phyloP scores from a whole-genome alignment of 164 flowering plant species.

The Piper betle region DNA sequence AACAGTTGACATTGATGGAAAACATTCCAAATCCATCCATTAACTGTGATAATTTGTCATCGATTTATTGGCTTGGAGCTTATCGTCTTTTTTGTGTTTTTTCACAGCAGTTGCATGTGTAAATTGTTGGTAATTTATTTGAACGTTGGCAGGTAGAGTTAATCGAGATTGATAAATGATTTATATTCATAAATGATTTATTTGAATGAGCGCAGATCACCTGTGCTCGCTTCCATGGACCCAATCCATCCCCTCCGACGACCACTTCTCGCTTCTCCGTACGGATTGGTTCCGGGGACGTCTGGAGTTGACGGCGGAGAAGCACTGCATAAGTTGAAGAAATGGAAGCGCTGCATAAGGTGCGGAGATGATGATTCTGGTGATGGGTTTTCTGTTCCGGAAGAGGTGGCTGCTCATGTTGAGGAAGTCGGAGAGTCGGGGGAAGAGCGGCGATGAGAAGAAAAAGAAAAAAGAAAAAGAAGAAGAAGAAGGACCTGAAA shows the following conservation, averaged over 20 bases:
- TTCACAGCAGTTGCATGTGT: no score
- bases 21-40: no score
- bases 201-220: constrained; percentile 17
- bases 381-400: constrained; percentile 2
- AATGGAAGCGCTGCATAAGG: constrained; percentile 12
- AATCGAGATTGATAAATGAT: no score
- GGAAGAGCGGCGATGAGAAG: constrained; percentile 24
- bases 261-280: constrained; percentile 31
- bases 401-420: constrained; percentile 3
- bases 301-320: constrained; percentile 12
- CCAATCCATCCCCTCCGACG: constrained; percentile 34
- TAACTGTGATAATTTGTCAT: no score
- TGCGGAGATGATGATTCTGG: constrained; percentile 6
- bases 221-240: constrained; percentile 50
- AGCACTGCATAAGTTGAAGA: constrained; percentile 9
- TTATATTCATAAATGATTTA: no score
- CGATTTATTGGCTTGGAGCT: no score
- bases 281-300: constrained; percentile 21
- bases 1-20: no score
- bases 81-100: no score
- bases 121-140: no score
- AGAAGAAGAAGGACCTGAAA: constrained; percentile 12
- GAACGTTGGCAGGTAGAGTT: no score
- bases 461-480: constrained; percentile 24
- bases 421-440: constrained; percentile 13